These are phyloP conservation scores for Scheffersomyces lignosus DNA, from an alignment of 805 yeast genomes.

Conservation along the genomic window DNA sequence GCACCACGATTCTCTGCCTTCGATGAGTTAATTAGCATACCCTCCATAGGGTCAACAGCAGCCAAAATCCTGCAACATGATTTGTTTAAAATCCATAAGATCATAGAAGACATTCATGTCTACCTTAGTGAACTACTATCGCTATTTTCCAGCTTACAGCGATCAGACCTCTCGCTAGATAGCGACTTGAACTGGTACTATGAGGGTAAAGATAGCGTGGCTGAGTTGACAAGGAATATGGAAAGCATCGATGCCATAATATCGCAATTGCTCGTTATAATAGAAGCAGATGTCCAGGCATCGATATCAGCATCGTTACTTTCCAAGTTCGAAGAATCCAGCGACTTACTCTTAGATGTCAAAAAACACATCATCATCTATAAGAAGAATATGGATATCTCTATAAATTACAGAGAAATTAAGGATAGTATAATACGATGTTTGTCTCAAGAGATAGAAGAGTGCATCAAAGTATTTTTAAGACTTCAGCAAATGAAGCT, in stretches of 20 bases:
- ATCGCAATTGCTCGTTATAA: conserved; percentile 15
- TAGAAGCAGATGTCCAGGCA: conserved; percentile 5
- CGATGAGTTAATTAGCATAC: conserved; percentile 21
- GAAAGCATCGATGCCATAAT: conserved; percentile 25
- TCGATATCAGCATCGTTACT: conserved; percentile 12
- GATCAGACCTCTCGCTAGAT: not conserved
- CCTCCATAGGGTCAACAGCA: conserved; percentile 6
- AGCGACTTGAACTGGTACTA: conserved; percentile 24
- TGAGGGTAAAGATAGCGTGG: conserved; percentile 21
- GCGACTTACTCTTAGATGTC: conserved; percentile 26
- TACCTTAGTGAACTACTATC: conserved; percentile 21
- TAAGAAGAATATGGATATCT: conserved; percentile 26
- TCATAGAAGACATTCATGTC: conserved; percentile 26
- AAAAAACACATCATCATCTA: conserved; percentile 18
- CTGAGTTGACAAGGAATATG: conserved; percentile 17
- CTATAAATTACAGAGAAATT: conserved; percentile 28
- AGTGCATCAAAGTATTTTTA: conserved; percentile 17
- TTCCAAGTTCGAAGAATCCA: conserved; percentile 24
- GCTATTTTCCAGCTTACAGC: conserved; percentile 11
- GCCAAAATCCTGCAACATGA: conserved; percentile 20
- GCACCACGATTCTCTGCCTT: conserved; percentile 22
- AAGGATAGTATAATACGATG: conserved; percentile 22
- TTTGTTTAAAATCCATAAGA: conserved; percentile 25
- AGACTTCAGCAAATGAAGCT: conserved; percentile 17
- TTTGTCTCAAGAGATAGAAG: conserved; percentile 25